Base-by-base conservation (phyloP, 2,329 filamentous ascomycete genomes). In the Cladosporium colombiae region DNA sequence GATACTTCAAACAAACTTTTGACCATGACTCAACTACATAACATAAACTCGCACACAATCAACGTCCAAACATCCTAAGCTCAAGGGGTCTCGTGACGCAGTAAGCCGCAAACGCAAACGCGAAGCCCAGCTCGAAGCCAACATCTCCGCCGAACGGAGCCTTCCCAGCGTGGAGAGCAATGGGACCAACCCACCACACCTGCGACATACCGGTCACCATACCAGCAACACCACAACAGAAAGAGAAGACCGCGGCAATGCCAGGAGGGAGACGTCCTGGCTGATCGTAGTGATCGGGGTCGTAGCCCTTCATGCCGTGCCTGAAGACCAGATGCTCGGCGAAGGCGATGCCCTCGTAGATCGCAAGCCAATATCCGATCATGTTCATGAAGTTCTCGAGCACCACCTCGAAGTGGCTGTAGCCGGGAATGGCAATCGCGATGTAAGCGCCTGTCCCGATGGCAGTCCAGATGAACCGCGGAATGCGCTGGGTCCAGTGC, bases 141-240 rank as follows among this genome's bases (percentile, higher is more conserved):
- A 88, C 77, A 76, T 89, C 87, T 29, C 85, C 86, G 52, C 85
- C 86, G 59, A 78, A 80, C 29, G 80, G 72, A 65, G 80, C 76
- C 33, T 77, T 75, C 49, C 86, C 83, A 63, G 88, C 87, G 33
- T 85, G 78, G 66, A 82, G 80, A 0, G 88, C 89, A 68, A 92
- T 86, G 0, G 89, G 89, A 0, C 90, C 90, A 0, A 85, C 84
- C 60, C 56, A 90, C 88, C 89, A 92, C 0, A 81, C 76, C 76
- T 92, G 89, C 21, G 84, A 84, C 88, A 92, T 92, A 6, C 90
- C 89, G 8, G 86, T 80, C 2, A 90, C 82, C 71, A 90, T 88
- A 16, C 90, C 90, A 16, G 83, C 81, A 46, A 89, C 78, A 60
- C 90, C 90, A 64, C 85, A 84, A 71, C 81, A 81, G 76, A 91